A percentile compares a stretch with the other conserved stretches of the same genome.
Evolutionary conservation across 495 filamentous ascomycete genomes (phyloP).

Genomic region (Sphaerosporella brunnea): DNA sequence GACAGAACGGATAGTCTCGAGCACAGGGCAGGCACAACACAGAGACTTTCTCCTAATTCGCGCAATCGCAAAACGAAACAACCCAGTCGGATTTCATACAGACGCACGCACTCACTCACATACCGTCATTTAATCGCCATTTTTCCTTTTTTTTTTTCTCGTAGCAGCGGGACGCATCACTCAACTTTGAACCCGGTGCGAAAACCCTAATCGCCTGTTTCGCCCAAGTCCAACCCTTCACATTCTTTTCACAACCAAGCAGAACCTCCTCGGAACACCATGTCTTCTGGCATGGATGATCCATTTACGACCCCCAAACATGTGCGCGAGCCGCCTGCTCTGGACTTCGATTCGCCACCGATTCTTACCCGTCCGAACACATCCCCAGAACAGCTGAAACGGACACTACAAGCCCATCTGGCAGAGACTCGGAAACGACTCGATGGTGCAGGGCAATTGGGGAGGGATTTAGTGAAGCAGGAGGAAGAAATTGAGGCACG

Average conservation of each 20-base stretch:
- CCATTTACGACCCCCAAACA: constrained; percentile 33
- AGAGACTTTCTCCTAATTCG: not conserved
- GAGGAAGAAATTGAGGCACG: constrained; percentile 61
- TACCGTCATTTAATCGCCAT: not conserved
- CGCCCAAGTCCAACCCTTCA: not conserved
- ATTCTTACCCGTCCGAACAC: constrained; percentile 55
- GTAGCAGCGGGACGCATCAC: too few species aligned
- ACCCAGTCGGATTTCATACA: not conserved
- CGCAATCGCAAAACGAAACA: not conserved
- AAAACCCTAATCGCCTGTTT: not conserved
- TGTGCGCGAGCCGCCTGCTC: not conserved
- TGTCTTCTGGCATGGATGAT: constrained; percentile 28
- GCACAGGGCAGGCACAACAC: not conserved
- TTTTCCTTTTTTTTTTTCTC: not conserved
- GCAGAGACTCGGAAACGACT: constrained; percentile 78
- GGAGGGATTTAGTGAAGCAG: constrained; percentile 69
- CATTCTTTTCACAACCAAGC: not conserved
- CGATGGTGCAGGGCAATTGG: constrained; percentile 75
- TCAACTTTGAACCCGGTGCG: not conserved
- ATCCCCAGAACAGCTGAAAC: constrained; percentile 72
- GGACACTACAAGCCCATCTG: constrained; percentile 76
- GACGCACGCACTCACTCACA: not conserved
- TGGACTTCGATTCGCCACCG: constrained; percentile 51
- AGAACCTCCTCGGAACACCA: not conserved
- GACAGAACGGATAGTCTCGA: too few species aligned